Evolutionary conservation across 2,329 filamentous ascomycete genomes (phyloP).

Genomic region (Chalara sp.): DNA sequence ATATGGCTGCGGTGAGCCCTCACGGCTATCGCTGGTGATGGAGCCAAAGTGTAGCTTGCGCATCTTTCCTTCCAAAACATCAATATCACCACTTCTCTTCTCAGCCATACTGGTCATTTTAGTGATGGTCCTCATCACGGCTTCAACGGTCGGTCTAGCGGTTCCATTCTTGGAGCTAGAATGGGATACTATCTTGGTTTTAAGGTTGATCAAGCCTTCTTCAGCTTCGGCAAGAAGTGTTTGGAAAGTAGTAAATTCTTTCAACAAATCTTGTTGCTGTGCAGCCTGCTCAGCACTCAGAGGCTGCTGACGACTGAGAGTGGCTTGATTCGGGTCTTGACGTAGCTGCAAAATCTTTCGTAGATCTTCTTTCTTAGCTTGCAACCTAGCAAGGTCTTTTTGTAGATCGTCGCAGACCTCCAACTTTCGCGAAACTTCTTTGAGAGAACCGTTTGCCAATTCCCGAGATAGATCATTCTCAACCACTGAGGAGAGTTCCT

Average conservation of each 20-base stretch:
- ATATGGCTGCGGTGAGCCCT: conserved; percentile 32
- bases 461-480: conserved; percentile 56
- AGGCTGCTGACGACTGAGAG: conserved; percentile 61
- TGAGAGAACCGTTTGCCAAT: conserved; percentile 62
- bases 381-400: conserved; percentile 64
- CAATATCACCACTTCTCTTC: conserved; percentile 83
- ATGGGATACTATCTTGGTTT: conserved; percentile 63
- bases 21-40: conserved; percentile 30
- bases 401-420: conserved; percentile 60
- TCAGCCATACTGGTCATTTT: conserved; percentile 93
- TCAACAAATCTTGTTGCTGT: conserved; percentile 77
- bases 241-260: conserved; percentile 67
- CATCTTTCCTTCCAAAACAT: conserved; percentile 83
- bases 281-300: conserved; percentile 78
- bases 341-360: conserved; percentile 66
- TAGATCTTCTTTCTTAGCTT: conserved; percentile 71
- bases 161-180: conserved; percentile 41
- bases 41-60: conserved; percentile 55
- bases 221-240: conserved; percentile 72
- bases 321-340: conserved; percentile 59
- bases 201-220: conserved; percentile 70
- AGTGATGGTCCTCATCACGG: conserved; percentile 81
- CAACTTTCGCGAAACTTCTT: conserved; percentile 62
- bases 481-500: conserved; percentile 58
- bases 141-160: conserved; percentile 71